Evolutionary conservation across 2,329 filamentous ascomycete genomes (phyloP).

Genomic region (Trichoderma asperellum): DNA sequence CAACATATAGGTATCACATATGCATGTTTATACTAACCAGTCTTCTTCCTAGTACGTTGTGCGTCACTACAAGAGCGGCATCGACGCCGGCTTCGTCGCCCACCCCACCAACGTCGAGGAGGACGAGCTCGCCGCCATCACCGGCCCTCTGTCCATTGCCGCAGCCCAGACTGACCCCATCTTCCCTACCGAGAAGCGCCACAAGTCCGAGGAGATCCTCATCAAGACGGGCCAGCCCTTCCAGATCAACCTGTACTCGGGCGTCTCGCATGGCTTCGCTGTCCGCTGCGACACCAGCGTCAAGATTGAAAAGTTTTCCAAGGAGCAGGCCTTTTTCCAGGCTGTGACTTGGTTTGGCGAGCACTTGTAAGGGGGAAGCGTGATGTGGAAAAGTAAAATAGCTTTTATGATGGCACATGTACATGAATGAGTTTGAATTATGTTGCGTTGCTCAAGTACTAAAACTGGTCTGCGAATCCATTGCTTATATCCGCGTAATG

Average conservation of each 20-base stretch:
- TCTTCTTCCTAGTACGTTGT: constrained; percentile 59
- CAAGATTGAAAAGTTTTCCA: constrained; percentile 66
- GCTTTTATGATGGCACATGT: neutral
- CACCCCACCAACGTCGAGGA: constrained; percentile 76
- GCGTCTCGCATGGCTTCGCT: constrained; percentile 74
- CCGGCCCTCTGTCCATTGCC: constrained; percentile 70
- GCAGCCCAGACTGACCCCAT: constrained; percentile 67
- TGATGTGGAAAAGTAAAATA: neutral
- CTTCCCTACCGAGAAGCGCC: constrained; percentile 66
- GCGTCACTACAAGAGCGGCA: constrained; percentile 63
- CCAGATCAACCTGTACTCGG: constrained; percentile 77
- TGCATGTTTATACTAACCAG: neutral
- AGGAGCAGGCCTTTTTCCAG: constrained; percentile 81
- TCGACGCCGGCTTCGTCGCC: constrained; percentile 73
- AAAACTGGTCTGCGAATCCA: too few relatives aligned
- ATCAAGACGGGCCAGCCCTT: constrained; percentile 61
- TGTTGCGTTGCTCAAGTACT: neutral
- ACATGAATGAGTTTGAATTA: neutral
- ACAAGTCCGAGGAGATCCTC: constrained; percentile 67
- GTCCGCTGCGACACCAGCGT: constrained; percentile 67
- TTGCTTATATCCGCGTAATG: too few relatives aligned
- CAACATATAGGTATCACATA: too few relatives aligned
- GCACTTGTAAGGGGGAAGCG: constrained; percentile 33
- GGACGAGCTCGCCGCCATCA: constrained; percentile 67
- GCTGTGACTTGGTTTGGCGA: constrained; percentile 75